These are phyloP conservation scores for Plasmopara viticola DNA, from an alignment of 352 stramenopile genomes.

Conservation along the genomic window DNA sequence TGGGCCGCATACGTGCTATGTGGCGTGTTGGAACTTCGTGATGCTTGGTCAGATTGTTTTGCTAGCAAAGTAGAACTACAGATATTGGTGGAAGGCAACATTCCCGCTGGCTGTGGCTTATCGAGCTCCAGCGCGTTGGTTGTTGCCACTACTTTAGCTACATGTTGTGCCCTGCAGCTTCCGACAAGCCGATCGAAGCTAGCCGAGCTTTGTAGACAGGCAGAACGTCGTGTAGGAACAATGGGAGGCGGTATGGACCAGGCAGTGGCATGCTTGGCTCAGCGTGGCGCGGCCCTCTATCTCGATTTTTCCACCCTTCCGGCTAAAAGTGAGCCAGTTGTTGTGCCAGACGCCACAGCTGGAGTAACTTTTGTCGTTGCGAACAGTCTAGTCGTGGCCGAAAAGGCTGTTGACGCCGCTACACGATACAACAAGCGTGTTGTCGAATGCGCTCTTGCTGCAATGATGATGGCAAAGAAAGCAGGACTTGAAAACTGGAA, in stretches of 20 bases:
- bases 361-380: conserved; percentile 64
- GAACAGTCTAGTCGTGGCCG: conserved; percentile 54
- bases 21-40: conserved; percentile 22
- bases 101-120: conserved; percentile 65
- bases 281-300: conserved; percentile 39
- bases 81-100: conserved; percentile 58
- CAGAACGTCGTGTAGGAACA: conserved; percentile 64
- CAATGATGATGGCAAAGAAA: conserved; percentile 61
- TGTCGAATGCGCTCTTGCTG: conserved; percentile 64
- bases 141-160: conserved; percentile 52
- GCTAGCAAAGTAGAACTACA: conserved; percentile 16
- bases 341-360: conserved; percentile 11
- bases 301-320: conserved; percentile 47
- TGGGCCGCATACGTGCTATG: conserved; percentile 43
- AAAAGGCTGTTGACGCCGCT: conserved; percentile 69
- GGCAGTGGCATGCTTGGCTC: conserved; percentile 49
- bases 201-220: conserved; percentile 42
- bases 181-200: conserved; percentile 32
- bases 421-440: conserved; percentile 76
- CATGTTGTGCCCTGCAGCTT: conserved; percentile 11
- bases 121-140: conserved; percentile 80
- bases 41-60: conserved; percentile 12
- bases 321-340: conserved; percentile 9
- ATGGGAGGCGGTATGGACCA: conserved; percentile 86
- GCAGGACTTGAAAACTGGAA: conserved; percentile 30